These are phyloP conservation scores for Magnusiomyces fungicola DNA, from an alignment of 1,139 yeast species.

Conservation along the genomic window DNA sequence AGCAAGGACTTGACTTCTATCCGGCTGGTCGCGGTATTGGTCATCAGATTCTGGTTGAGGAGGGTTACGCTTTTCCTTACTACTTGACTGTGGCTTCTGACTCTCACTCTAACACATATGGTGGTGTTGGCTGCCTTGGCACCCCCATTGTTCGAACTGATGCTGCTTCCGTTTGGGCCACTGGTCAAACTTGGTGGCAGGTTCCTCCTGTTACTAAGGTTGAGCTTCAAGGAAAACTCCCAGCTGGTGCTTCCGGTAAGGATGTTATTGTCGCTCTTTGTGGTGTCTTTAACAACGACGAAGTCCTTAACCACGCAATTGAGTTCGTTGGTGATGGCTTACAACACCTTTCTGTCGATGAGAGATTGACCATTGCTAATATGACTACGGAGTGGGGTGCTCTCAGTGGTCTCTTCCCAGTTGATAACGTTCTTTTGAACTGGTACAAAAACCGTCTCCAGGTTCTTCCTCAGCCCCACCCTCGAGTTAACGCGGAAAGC, in stretches of 20 bases:
- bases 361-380: conserved; percentile 91
- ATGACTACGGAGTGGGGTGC: conserved; percentile 99
- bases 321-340: conserved; percentile 92
- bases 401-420: conserved; percentile 90
- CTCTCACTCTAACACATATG: conserved; percentile 95
- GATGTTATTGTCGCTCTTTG: conserved; percentile 95
- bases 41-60: conserved; percentile 97
- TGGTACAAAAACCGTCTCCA: conserved; percentile 68
- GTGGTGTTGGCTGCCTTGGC: conserved; percentile 93
- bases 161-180: conserved; percentile 99
- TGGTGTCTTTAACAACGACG: conserved; percentile 91
- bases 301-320: conserved; percentile 93
- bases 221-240: conserved; percentile 73
- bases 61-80: conserved; percentile 95
- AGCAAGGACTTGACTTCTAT: conserved; percentile 93
- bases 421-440: conserved; percentile 65
- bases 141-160: conserved; percentile 98
- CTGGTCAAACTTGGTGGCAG: conserved; percentile 99
- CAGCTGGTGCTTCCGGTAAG: conserved; percentile 87
- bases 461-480: conserved; percentile 71
- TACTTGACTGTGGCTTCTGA: conserved; percentile 94
- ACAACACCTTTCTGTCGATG: conserved; percentile 68
- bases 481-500: conserved; percentile 64
- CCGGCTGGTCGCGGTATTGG: conserved; percentile 99
- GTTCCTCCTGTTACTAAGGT: conserved; percentile 98